Evolutionary conservation across 495 filamentous ascomycete species (phyloP), one percentile per base, ranked within the genome.

Genomic region (Aspergillus hancockii): DNA sequence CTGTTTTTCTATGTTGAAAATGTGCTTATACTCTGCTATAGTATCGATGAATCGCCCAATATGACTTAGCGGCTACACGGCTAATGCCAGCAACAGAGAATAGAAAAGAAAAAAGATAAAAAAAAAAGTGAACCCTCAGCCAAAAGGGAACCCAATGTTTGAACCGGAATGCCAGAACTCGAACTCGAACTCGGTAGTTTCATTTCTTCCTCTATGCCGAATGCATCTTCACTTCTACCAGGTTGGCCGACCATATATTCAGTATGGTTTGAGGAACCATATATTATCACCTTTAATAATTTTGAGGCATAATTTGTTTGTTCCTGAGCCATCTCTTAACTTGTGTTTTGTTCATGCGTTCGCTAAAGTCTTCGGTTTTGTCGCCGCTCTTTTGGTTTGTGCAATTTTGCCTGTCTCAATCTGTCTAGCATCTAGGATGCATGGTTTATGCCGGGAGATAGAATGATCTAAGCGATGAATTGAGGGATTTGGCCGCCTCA

Each of bases 401-500:
- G 14, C 38, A 14, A 41, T 41, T 41, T n/a, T 16, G 38, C 2
- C 38, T 41, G 38, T 41, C 13, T 9, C 38, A 41, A 18, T 16
- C 16, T 41, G 16, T 63, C 51, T 68, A 58, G 56, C 47, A 16
- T 41, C 38, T 41, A n/a, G 34, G 61, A 50, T 62, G 60, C 41
- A 58, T 66, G 57, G 52, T 52, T 46, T 43, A 57, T 61, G 63
- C 56, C 14, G 38, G 38, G 41, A 55, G 21, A 46, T 67, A 59
- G 59, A 60, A 57, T 54, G 63, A 73, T 71, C 61, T 58, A 61
- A 64, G 66, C 67, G 66, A 75, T 59, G 65, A 73, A 77, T 70
- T 67, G 65, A 75, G 67, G 74, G 69, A 75, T 69, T 69, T 61
- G 77, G 77, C 77, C 77, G 65, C 77, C 76, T 80, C 77, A 75